phyloP scores from a whole-genome alignment of 257 asterid species.

The Buddleja alternifolia region DNA sequence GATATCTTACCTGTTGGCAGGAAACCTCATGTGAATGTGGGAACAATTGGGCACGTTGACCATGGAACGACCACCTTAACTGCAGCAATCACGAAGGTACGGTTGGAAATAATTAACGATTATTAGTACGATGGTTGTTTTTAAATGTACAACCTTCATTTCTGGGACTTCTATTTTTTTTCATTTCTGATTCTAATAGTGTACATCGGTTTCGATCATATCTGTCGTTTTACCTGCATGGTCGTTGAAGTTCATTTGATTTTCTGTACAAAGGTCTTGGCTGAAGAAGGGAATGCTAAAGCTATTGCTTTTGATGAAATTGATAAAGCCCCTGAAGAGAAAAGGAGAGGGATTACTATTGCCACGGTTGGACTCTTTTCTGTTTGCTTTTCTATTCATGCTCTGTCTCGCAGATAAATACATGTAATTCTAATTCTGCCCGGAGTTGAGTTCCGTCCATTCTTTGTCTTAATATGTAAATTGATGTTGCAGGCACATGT shows the following conservation, averaged over 20 bases:
- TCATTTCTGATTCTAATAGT: background rate
- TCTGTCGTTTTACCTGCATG: background rate
- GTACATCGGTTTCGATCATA: background rate
- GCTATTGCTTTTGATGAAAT: conserved; percentile 95
- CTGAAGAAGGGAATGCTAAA: conserved; percentile 91
- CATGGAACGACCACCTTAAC: conserved; percentile 97
- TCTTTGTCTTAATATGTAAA: conserved; percentile 22
- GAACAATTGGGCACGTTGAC: conserved; percentile 99
- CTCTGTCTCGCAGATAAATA: background rate
- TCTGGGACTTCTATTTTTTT: background rate
- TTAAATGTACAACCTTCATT: background rate
- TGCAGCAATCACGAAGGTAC: conserved; percentile 93
- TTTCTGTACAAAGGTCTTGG: conserved; percentile 57
- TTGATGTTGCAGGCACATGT: conserved; percentile 82
- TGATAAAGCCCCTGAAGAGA: conserved; percentile 98
- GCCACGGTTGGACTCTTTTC: conserved; percentile 63
- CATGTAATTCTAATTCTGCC: conserved; percentile 13
- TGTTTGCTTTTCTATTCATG: background rate
- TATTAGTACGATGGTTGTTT: background rate
- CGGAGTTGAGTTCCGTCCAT: background rate
- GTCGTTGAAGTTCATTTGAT: background rate
- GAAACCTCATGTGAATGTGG: conserved; percentile 95
- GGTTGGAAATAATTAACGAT: background rate
- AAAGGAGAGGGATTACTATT: conserved; percentile 93
- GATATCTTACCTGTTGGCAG: conserved; percentile 42